Evolutionary conservation across 176 grass and related monocot species (phyloP).

Genomic region (Paspalum vaginatum): DNA sequence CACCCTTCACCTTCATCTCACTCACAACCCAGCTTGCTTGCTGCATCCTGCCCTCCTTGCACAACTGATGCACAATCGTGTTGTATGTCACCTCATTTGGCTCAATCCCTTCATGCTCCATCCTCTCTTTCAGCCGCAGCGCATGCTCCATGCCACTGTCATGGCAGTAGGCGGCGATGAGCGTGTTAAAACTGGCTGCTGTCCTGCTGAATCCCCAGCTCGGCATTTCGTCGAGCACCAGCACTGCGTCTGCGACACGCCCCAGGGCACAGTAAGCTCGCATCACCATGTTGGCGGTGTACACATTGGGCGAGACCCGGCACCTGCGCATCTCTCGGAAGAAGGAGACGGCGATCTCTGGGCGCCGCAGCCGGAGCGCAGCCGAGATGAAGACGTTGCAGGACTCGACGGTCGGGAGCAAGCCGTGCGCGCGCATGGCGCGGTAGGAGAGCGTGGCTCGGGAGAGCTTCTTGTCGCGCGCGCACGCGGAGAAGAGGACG

Average conservation of each 20-base stretch:
- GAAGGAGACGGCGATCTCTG: conserved; percentile 69
- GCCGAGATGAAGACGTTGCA: conserved; percentile 83
- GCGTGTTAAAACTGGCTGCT: conserved; percentile 61
- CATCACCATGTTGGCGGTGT: conserved; percentile 84
- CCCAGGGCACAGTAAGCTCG: conserved; percentile 48
- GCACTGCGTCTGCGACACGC: conserved; percentile 49
- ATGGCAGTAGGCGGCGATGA: conserved; percentile 67
- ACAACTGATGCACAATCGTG: conserved; percentile 67
- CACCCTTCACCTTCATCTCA: conserved; percentile 55
- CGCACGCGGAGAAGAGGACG: conserved; percentile 67
- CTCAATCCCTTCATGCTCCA: conserved; percentile 55
- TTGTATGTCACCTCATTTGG: conserved; percentile 65
- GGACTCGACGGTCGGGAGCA: conserved; percentile 65
- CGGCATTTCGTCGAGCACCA: conserved; percentile 66
- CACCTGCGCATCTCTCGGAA: conserved; percentile 77
- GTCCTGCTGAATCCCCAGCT: conserved; percentile 57
- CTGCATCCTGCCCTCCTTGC: conserved; percentile 62
- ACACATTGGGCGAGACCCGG: conserved; percentile 70
- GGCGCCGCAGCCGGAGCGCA: conserved; percentile 49
- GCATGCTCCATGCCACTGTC: conserved; percentile 35
- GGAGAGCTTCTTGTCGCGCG: conserved; percentile 67
- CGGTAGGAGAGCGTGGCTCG: conserved; percentile 62
- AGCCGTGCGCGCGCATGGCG: conserved; percentile 65
- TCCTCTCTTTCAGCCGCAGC: conserved; percentile 60
- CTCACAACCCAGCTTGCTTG: conserved; percentile 58